Base-by-base conservation (phyloP, 2,329 filamentous ascomycete genomes). In the Verticillium dahliae region DNA sequence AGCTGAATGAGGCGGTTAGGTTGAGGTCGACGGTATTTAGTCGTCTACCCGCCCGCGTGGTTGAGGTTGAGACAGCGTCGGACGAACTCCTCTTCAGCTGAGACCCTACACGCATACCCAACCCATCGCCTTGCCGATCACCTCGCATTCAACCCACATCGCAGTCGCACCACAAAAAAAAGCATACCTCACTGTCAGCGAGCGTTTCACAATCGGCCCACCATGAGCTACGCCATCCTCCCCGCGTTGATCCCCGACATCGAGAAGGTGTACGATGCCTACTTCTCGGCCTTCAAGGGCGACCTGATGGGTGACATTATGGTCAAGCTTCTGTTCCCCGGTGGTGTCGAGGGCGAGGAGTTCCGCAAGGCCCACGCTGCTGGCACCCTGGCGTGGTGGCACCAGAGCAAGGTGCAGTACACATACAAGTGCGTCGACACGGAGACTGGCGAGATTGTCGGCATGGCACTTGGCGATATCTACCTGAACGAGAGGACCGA, bases 361-460 rank as follows among this genome's bases (percentile, higher is more conserved):
- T 80, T 80, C 68, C 75, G 79, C 45, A 74, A 76, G 60, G 73
- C 69, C 3, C 80, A 82, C 64, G 71, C 77, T 34, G 70, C 70
- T 1, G 76, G 75, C 22, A 80, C 76, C 1, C 65, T 77, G 14
- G 71, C 68, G 6, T 78, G 72, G 68, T 75, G 74, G 72, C 71
- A 77, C 59, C 73, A 69, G 13, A 74, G 69, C 62, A 67, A 72
- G 13, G 69, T 70, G 18, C 79, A 81, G 62, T 79, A 81, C 67
- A 81, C 78, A 5, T 70, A 77, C 63, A 82, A 82, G 69, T 79
- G 75, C 57, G 71, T 81, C 33, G 79, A 82, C 65, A 74, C 72
- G 6, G 71, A 72, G 3, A 77, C 73, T 1, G 74, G 75, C 14
- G 72, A 76, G 35, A 74, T 81, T 39, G 71, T 80, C 27, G 80